Base-by-base conservation (phyloP, 2,329 filamentous ascomycete genomes). In the Periglandula ipomoeae region DNA sequence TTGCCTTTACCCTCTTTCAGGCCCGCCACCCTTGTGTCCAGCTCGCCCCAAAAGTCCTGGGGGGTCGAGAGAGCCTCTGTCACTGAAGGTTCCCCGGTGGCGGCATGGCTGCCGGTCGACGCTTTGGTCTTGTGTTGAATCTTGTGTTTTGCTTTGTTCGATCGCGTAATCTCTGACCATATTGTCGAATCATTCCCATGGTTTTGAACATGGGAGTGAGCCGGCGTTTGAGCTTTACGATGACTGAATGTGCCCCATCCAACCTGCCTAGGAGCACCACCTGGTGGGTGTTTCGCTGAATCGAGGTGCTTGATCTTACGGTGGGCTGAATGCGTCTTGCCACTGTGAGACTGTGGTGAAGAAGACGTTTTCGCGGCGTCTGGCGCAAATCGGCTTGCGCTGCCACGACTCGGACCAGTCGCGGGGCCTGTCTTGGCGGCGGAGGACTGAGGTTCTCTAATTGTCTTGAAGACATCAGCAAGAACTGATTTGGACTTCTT, bases 381-480 rank as follows among this genome's bases (percentile, higher is more conserved):
- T 30, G 44, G 17, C 26, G 34, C 20, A 40, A 37, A 27, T 1
- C n/a, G 19, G 22, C 34, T 44, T 39, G 35, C 13, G 27, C 26
- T 26, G 5, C 3, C 9, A 15, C 15, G 34, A 19, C 19, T 34
- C 30, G 24, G 34, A 34, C 35, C 45, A n/a, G 39, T 41, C 13
- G 58, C 52, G n/a, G 59, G 57, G 57, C 60, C 58, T 5, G 60
- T 57, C 22, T 49, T 52, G 3, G 62, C 59, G 23, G 54, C 52
- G 8, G 61, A 56, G 5, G 56, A 47, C 24, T 49, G 55, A n/a
- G 61, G 56, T 17, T 56, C 48, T 43, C 55, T 55, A 38, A 60
- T 55, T 41, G 59, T 55, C 44, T 57, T 64, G 53, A 66, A 60
- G n/a, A 63, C 62, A 32, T 65, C 58, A 3, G 63, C 62, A 32